Percentiles rank a stretch among this genome's conserved stretches.
phyloP scores from a whole-genome alignment of 148 eudicot species.

The Cornus florida region DNA sequence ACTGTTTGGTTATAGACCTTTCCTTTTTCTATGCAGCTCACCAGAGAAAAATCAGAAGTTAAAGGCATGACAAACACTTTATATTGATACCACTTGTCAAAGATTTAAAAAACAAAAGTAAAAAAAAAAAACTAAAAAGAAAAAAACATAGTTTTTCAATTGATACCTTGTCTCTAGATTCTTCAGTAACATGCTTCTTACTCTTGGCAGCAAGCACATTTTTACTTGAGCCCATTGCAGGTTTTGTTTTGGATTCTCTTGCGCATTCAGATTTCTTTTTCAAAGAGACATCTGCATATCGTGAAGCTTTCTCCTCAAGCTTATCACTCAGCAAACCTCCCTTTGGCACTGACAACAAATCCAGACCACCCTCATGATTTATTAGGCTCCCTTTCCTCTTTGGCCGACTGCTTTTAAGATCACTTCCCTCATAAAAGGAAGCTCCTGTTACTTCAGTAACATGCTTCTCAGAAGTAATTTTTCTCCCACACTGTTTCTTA shows the following conservation, averaged over 20 bases:
- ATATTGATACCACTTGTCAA: background rate
- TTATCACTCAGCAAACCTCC: constrained; percentile 1
- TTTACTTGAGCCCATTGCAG: constrained; percentile 9
- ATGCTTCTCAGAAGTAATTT: constrained; percentile 21
- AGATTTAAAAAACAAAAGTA: too few relatives aligned
- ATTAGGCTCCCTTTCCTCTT: constrained; percentile 13
- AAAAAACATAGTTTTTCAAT: background rate
- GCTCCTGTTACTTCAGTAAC: constrained; percentile 29
- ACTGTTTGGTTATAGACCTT: constrained; percentile 22
- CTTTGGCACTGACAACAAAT: background rate
- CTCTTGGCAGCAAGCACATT: constrained; percentile 3
- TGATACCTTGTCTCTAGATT: constrained; percentile 42
- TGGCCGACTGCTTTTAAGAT: constrained; percentile 15
- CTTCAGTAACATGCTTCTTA: constrained; percentile 26
- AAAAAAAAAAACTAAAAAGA: too few relatives aligned
- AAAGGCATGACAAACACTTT: background rate
- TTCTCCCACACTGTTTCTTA: constrained; percentile 25
- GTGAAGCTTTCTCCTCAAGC: constrained; percentile 3
- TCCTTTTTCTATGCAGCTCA: constrained; percentile 17
- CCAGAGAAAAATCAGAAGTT: background rate
- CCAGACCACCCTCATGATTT: constrained; percentile 9
- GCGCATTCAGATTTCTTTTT: background rate
- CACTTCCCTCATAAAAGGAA: background rate
- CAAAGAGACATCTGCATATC: background rate
- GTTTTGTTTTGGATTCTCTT: constrained; percentile 9